Conservation (phyloP, 2,329 filamentous ascomycete genomes). For the Cladosporium halotolerans region DNA sequence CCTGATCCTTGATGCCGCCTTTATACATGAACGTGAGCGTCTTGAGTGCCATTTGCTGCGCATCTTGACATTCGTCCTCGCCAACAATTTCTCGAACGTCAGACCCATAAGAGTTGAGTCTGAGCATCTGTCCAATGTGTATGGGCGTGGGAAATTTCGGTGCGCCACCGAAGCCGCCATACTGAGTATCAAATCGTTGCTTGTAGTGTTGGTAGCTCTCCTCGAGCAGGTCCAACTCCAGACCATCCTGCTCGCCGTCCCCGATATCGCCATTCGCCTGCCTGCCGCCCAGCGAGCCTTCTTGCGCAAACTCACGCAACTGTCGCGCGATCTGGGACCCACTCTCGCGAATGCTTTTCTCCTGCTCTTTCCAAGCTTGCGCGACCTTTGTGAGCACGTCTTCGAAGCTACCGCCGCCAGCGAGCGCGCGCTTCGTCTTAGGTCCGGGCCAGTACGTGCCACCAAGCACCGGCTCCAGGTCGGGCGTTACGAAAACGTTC, state of each 20-base stretch:
- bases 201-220: constrained; percentile 79
- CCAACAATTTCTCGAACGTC: constrained; percentile 85
- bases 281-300: constrained; percentile 59
- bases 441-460: constrained; percentile 94
- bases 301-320: constrained; percentile 78
- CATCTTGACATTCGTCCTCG: constrained; percentile 64
- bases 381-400: constrained; percentile 73
- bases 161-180: constrained; percentile 68
- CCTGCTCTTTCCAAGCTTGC: constrained; percentile 73
- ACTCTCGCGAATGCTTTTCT: constrained; percentile 73
- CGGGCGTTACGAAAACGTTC: constrained; percentile 92
- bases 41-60: constrained; percentile 70
- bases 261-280: constrained; percentile 19
- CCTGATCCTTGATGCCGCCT: constrained; percentile 66
- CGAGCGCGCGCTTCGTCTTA: constrained; percentile 46
- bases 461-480: constrained; percentile 89
- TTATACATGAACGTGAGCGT: constrained; percentile 74
- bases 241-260: constrained; percentile 52
- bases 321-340: constrained; percentile 76
- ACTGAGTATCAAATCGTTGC: constrained; percentile 68
- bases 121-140: constrained; percentile 75
- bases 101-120: constrained; percentile 62
- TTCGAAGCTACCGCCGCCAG: constrained; percentile 67
- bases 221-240: constrained; percentile 87
- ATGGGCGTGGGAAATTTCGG: constrained; percentile 89